Conservation (phyloP, 352 stramenopile genomes). For the Globisporangium uncinulatum region DNA sequence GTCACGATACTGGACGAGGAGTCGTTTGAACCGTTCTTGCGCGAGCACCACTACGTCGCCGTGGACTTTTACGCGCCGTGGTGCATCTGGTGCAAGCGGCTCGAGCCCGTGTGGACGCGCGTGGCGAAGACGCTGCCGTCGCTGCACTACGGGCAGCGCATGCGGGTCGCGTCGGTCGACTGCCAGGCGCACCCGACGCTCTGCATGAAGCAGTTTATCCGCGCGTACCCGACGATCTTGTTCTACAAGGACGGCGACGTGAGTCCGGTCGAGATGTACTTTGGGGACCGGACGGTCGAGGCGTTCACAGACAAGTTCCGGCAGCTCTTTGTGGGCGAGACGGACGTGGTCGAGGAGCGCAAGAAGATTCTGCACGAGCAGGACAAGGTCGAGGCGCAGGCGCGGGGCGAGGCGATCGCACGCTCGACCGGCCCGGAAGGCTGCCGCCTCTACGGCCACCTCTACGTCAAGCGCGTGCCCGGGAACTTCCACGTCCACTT, state of each 20-base stretch:
- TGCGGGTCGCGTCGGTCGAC: conserved; percentile 88
- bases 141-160: conserved; percentile 77
- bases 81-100: conserved; percentile 96
- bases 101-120: conserved; percentile 95
- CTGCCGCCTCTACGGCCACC: conserved; percentile 68
- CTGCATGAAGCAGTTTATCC: conserved; percentile 94
- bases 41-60: conserved; percentile 94
- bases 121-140: conserved; percentile 89
- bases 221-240: conserved; percentile 95
- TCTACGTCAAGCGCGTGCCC: conserved; percentile 90
- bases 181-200: conserved; percentile 91
- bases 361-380: conserved; percentile 94
- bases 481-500: conserved; percentile 99
- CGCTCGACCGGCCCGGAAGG: conserved; percentile 62
- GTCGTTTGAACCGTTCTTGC: conserved; percentile 90
- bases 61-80: conserved; percentile 96
- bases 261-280: conserved; percentile 94
- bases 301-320: conserved; percentile 91
- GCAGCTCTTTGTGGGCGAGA: conserved; percentile 72
- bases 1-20: conserved; percentile 75
- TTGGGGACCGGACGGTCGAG: conserved; percentile 91
- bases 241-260: conserved; percentile 93
- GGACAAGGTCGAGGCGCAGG: conserved; percentile 82
- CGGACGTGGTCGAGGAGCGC: conserved; percentile 59
- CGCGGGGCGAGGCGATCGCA: conserved; percentile 55